phyloP scores from a whole-genome alignment of 1,139 yeast species.

The Scheffersomyces segobiensis region DNA sequence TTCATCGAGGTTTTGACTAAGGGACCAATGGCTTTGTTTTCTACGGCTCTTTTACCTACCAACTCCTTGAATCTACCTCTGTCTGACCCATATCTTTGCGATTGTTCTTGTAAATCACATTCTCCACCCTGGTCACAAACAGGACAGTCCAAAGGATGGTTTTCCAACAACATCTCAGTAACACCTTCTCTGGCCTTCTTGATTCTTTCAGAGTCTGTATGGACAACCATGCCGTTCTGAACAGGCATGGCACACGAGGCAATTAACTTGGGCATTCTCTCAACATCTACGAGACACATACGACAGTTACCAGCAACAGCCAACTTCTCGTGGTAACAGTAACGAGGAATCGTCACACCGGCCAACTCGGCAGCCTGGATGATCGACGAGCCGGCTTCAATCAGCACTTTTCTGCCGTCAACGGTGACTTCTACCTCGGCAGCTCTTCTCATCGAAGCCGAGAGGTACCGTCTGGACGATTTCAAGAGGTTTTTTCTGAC shows the following conservation, averaged over 20 bases:
- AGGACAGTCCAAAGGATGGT: constrained; percentile 92
- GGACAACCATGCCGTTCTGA: constrained; percentile 84
- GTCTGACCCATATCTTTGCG: constrained; percentile 81
- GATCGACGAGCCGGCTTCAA: constrained; percentile 86
- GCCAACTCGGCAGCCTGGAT: constrained; percentile 93
- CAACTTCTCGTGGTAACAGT: constrained; percentile 88
- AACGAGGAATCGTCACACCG: constrained; percentile 84
- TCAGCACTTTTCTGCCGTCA: constrained; percentile 74
- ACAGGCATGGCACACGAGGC: constrained; percentile 95
- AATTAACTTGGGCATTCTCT: constrained; percentile 85
- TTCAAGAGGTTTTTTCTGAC: constrained; percentile 27
- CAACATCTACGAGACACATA: constrained; percentile 91
- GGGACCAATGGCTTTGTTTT: constrained; percentile 89
- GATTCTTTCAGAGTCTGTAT: constrained; percentile 78
- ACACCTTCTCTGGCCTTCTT: constrained; percentile 89
- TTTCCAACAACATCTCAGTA: constrained; percentile 83
- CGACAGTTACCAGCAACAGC: constrained; percentile 96
- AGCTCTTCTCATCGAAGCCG: constrained; percentile 23
- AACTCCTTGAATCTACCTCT: constrained; percentile 84
- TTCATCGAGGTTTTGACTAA: constrained; percentile 89
- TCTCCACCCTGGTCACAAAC: constrained; percentile 96
- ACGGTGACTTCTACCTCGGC: constrained; percentile 75
- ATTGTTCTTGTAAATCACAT: constrained; percentile 89
- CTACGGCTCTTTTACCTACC: constrained; percentile 86
- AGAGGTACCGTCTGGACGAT: constrained; percentile 31